phyloP scores from a whole-genome alignment of 306 rosid species.

The Prunus campanulata region DNA sequence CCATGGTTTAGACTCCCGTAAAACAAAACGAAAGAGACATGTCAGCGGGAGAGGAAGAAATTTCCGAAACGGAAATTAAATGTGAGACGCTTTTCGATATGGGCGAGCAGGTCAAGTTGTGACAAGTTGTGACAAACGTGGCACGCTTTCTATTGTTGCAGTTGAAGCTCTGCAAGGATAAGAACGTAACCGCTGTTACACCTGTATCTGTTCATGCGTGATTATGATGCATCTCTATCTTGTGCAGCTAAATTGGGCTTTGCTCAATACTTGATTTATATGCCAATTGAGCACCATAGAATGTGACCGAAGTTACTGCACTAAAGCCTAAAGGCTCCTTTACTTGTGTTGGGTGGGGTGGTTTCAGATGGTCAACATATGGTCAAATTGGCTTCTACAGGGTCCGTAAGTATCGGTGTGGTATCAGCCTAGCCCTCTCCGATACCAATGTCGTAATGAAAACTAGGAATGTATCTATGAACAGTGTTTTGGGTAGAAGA shows the following conservation, averaged over 20 bases:
- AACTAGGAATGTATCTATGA: no score
- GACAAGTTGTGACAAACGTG: not conserved
- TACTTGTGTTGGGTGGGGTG: no score
- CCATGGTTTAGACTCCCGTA: not conserved
- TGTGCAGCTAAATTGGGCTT: not conserved
- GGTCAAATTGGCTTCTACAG: no score
- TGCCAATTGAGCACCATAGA: not conserved
- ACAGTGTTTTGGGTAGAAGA: no score
- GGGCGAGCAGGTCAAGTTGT: not conserved
- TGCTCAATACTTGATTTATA: not conserved
- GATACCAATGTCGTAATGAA: no score
- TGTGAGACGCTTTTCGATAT: not conserved
- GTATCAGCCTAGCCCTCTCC: no score
- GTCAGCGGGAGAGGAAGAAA: not conserved
- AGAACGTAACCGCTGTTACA: not conserved
- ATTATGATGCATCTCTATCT: not conserved
- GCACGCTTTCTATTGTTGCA: not conserved
- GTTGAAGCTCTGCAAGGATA: not conserved
- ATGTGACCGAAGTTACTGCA: not conserved
- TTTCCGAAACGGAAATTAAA: not conserved
- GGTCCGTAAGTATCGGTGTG: no score
- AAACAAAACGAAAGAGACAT: not conserved
- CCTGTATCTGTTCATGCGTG: not conserved
- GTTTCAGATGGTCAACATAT: no score
- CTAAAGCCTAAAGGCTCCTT: no score